Conservation (phyloP, 208 protist genomes). For the Trichomonas gallinae region DNA sequence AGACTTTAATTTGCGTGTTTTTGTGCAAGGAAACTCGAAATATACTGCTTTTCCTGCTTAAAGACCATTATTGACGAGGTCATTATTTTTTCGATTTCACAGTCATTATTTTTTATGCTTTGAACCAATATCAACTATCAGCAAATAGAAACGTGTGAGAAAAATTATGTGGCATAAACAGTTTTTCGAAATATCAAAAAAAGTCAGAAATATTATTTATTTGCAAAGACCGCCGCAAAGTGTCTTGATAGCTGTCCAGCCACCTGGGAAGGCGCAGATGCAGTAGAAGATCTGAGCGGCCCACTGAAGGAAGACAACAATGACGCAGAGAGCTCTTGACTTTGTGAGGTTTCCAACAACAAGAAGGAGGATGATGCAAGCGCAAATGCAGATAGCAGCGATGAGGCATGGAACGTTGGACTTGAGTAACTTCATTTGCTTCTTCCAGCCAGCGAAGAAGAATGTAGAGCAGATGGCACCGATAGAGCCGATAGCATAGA, state of each 20-base stretch:
- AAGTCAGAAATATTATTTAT: background rate
- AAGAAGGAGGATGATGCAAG: background rate
- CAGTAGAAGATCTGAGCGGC: background rate
- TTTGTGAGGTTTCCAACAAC: background rate
- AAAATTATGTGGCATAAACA: too few relatives aligned
- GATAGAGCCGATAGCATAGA: background rate
- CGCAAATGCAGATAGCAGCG: background rate
- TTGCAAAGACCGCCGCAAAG: background rate
- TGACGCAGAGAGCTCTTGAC: background rate
- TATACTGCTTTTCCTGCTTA: too few relatives aligned
- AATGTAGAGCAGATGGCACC: background rate
- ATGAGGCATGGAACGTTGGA: background rate
- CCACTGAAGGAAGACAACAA: background rate
- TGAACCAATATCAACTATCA: too few relatives aligned
- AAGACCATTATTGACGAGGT: too few relatives aligned
- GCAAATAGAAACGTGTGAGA: too few relatives aligned
- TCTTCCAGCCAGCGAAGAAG: background rate
- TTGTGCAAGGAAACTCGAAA: too few relatives aligned
- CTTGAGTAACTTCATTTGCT: background rate
- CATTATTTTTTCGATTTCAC: too few relatives aligned
- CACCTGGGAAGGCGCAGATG: background rate
- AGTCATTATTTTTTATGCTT: too few relatives aligned
- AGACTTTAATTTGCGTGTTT: too few relatives aligned
- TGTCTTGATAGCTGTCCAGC: background rate
- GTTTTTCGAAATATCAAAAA: background rate